These are phyloP conservation scores for Serendipita sp. DNA, from an alignment of 1,284 basidiomycete species.

Conservation along the genomic window DNA sequence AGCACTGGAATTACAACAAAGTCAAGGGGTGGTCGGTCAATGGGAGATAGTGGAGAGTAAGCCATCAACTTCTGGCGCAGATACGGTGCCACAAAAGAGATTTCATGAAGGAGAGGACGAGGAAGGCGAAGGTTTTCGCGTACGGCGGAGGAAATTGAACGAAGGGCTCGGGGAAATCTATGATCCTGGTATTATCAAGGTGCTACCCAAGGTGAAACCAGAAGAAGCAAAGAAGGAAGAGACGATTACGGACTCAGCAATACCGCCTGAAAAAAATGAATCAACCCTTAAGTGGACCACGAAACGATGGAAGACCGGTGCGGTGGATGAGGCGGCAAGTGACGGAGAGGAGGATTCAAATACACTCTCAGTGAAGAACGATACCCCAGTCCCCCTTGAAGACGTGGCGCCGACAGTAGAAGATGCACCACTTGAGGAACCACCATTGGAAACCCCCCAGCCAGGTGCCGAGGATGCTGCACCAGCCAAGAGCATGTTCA, in stretches of 20 bases:
- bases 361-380: neutral
- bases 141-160: neutral
- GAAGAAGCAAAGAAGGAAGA: neutral
- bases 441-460: neutral
- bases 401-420: neutral
- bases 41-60: conserved; percentile 60
- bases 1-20: conserved; percentile 42
- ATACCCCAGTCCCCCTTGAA: neutral
- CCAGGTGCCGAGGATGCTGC: neutral
- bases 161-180: conserved; percentile 40
- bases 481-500: conserved; percentile 5
- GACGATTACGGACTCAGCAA: neutral
- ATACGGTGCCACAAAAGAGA: conserved; percentile 17
- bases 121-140: conserved; percentile 16
- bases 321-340: neutral
- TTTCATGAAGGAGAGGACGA: conserved; percentile 20
- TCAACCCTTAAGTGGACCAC: neutral
- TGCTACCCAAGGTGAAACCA: conserved; percentile 41
- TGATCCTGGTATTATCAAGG: conserved; percentile 49
- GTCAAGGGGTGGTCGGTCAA: conserved; percentile 63
- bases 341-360: neutral
- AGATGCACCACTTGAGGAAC: neutral
- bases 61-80: conserved; percentile 18
- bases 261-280: neutral
- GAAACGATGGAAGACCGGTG: neutral